phyloP scores from a whole-genome alignment of 2,329 filamentous ascomycete genomes.

The Colletotrichum lini region DNA sequence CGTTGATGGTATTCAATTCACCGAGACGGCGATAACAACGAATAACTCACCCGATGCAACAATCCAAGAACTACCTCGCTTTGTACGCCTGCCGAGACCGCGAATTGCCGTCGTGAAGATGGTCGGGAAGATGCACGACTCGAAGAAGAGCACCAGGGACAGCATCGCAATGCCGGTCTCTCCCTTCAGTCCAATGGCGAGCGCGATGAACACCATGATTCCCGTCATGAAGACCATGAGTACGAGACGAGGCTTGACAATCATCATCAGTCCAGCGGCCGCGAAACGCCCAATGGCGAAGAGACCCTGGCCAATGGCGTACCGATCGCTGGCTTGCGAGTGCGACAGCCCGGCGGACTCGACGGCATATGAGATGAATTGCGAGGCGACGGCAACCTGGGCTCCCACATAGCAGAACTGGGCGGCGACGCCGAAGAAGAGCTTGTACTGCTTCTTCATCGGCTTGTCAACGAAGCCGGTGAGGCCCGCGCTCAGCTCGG shows the following conservation, averaged over 20 bases:
- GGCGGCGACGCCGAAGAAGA: conserved; percentile 72
- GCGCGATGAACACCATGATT: conserved; percentile 69
- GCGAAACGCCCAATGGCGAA: conserved; percentile 73
- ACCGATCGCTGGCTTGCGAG: conserved; percentile 58
- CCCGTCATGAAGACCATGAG: conserved; percentile 66
- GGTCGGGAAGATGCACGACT: conserved; percentile 71
- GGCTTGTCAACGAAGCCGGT: conserved; percentile 56
- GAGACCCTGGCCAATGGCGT: conserved; percentile 71
- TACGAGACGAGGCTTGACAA: conserved; percentile 68
- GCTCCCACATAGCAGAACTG: conserved; percentile 77
- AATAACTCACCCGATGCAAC: conserved; percentile 22
- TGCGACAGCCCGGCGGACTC: conserved; percentile 51
- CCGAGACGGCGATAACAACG: neutral
- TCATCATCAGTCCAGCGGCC: conserved; percentile 70
- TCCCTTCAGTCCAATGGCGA: conserved; percentile 65
- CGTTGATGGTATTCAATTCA: neutral
- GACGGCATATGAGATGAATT: conserved; percentile 67
- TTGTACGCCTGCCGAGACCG: conserved; percentile 69
- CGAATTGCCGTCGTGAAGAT: conserved; percentile 70
- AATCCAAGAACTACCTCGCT: conserved; percentile 61
- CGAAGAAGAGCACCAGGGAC: conserved; percentile 70
- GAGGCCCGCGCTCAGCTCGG: conserved; percentile 57
- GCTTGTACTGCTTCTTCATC: conserved; percentile 70
- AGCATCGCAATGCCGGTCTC: conserved; percentile 69
- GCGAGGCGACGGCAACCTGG: conserved; percentile 67